Conservation (phyloP, 2,329 filamentous ascomycete genomes). For the Apiospora pterosperma region DNA sequence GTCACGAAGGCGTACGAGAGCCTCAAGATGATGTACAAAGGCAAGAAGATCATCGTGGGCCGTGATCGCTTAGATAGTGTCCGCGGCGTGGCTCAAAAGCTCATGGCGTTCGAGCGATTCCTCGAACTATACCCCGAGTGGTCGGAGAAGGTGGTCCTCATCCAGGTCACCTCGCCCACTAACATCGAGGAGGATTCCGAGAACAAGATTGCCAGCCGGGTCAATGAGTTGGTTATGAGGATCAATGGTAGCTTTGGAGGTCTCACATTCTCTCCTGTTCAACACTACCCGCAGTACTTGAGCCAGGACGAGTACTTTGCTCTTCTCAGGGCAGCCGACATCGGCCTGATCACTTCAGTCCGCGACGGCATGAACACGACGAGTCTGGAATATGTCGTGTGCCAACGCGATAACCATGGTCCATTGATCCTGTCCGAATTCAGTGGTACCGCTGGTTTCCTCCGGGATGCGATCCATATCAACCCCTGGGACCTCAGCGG, state of each 20-base stretch:
- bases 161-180: slow-evolving; percentile 90
- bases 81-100: slow-evolving; percentile 89
- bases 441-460: slow-evolving; percentile 84
- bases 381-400: slow-evolving; percentile 89
- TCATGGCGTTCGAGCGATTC: slow-evolving; percentile 92
- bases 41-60: slow-evolving; percentile 92
- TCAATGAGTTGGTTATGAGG: slow-evolving; percentile 84
- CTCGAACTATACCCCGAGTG: slow-evolving; percentile 87
- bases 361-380: slow-evolving; percentile 98
- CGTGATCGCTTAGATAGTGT: slow-evolving; percentile 92
- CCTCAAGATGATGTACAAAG: slow-evolving; percentile 75
- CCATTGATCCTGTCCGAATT: slow-evolving; percentile 95
- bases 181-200: slow-evolving; percentile 73
- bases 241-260: slow-evolving; percentile 92
- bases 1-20: slow-evolving; percentile 70
- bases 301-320: slow-evolving; percentile 91
- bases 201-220: slow-evolving; percentile 79
- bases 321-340: slow-evolving; percentile 83
- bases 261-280: slow-evolving; percentile 83
- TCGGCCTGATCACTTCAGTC: slow-evolving; percentile 92
- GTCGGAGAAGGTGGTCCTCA: slow-evolving; percentile 87
- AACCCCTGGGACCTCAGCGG: slow-evolving; percentile 91
- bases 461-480: slow-evolving; percentile 87
- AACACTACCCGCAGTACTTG: slow-evolving; percentile 93
- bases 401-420: slow-evolving; percentile 81